Percentiles rank a stretch among this genome's conserved stretches.
These are phyloP conservation scores for Coniferiporia weirii DNA, from an alignment of 1,284 basidiomycete species.

Conservation along the genomic window DNA sequence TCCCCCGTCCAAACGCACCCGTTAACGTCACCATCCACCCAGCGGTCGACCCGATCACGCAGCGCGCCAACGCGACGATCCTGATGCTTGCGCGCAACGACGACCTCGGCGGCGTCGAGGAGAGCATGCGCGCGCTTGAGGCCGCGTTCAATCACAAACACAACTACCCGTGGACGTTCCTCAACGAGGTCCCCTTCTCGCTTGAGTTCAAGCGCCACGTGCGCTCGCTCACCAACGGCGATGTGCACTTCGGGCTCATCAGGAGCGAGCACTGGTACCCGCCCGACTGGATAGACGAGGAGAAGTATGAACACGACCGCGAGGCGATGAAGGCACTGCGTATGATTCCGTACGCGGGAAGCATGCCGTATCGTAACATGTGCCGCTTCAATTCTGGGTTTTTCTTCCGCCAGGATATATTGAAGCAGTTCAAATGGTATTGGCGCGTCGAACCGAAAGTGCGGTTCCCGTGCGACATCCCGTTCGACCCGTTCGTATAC, in stretches of 20 bases:
- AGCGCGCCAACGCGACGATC: conserved; percentile 37
- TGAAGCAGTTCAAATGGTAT: conserved; percentile 48
- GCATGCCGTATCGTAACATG: conserved; percentile 29
- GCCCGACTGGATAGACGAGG: conserved; percentile 60
- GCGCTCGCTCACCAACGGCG: conserved; percentile 28
- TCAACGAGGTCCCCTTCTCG: conserved; percentile 42
- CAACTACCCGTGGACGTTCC: conserved; percentile 26
- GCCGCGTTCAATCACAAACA: conserved; percentile 20
- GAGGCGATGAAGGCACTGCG: conserved; percentile 35
- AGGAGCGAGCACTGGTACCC: conserved; percentile 41
- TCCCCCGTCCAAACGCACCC: neutral
- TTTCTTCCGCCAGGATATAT: conserved; percentile 46
- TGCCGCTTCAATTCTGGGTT: conserved; percentile 51
- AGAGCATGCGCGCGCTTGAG: conserved; percentile 28
- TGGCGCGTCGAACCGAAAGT: conserved; percentile 70
- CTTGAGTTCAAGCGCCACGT: conserved; percentile 37
- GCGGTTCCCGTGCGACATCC: conserved; percentile 69
- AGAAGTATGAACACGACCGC: conserved; percentile 47
- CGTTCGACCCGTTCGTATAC: conserved; percentile 69
- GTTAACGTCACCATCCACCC: conserved; percentile 1
- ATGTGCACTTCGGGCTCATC: conserved; percentile 50
- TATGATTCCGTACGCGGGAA: neutral
- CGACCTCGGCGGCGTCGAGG: conserved; percentile 32
- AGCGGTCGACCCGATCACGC: conserved; percentile 3
- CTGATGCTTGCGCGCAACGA: conserved; percentile 40